These are phyloP conservation scores for Centaurea solstitialis DNA, from an alignment of 129 eudicot species.

Conservation along the genomic window DNA sequence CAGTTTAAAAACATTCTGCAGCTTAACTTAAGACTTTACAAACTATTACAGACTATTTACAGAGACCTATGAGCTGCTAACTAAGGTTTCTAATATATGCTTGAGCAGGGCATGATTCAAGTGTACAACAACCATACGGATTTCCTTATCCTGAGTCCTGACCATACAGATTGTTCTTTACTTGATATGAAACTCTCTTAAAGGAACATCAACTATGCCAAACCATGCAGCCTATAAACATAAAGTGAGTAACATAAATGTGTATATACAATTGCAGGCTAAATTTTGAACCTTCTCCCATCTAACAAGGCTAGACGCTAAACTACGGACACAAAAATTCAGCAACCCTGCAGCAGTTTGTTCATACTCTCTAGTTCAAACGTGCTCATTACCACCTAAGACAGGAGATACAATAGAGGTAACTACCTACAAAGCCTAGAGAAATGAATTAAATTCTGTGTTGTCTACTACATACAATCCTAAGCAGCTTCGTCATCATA, in stretches of 20 bases:
- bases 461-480: slow-evolving; percentile 12
- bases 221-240: not conserved
- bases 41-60: not conserved
- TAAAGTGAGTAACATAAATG: not conserved
- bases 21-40: not conserved
- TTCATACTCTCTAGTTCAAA: slow-evolving; percentile 8
- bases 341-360: slow-evolving; percentile 8
- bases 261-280: not conserved
- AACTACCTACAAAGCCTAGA: not conserved
- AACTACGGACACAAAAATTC: not conserved
- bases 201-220: slow-evolving; percentile 5
- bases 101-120: not conserved
- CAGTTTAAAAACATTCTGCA: not conserved
- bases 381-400: not conserved
- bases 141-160: not conserved
- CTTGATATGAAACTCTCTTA: not conserved
- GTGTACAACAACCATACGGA: not conserved
- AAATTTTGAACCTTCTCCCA: not conserved
- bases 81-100: slow-evolving; percentile 10
- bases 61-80: not conserved
- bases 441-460: not conserved
- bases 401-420: not conserved
- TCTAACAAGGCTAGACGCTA: not conserved
- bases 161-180: slow-evolving; percentile 2
- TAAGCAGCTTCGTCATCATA: slow-evolving; percentile 8